Conservation (phyloP, 2,329 filamentous ascomycete species). For the Mycosphaerella sp. region DNA sequence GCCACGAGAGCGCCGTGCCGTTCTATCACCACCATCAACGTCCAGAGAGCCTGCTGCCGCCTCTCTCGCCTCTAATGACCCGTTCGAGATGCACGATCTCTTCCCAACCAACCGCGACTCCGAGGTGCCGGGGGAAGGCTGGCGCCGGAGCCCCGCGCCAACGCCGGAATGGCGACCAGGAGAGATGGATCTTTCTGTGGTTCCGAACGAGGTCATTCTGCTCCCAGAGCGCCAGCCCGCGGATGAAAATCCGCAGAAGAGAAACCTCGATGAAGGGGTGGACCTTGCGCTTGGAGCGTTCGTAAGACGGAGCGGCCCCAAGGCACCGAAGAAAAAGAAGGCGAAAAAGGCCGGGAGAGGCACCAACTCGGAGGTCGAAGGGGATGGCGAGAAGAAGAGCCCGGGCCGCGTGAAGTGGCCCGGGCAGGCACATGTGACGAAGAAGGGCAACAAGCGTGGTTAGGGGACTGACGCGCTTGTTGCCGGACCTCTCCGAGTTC, state of each 20-base stretch:
- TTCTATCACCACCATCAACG: neutral
- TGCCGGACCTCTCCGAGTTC: neutral
- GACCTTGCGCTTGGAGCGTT: conserved; percentile 2
- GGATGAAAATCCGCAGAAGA: neutral
- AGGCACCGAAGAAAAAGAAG: neutral
- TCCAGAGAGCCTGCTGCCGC: neutral
- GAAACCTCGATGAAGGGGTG: neutral
- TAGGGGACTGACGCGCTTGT: neutral
- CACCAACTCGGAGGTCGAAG: too few relatives aligned
- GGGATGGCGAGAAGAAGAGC: neutral
- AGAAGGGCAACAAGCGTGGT: neutral
- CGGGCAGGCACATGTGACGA: conserved; percentile 1
- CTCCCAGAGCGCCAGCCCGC: neutral
- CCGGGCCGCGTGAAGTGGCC: conserved; percentile 4
- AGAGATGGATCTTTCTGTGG: too few relatives aligned
- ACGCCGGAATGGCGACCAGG: too few relatives aligned
- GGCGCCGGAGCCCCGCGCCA: too few relatives aligned
- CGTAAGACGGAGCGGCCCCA: neutral
- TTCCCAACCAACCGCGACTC: too few relatives aligned
- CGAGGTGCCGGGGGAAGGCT: too few relatives aligned
- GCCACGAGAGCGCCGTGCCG: neutral
- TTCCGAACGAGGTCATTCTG: neutral
- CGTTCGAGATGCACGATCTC: too few relatives aligned
- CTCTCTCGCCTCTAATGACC: too few relatives aligned
- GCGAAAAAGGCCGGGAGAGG: conserved; percentile 1